Percentiles rank a stretch among this genome's conserved stretches.
Conservation (phyloP, 2,329 filamentous ascomycete genomes). For the Capronia americana region DNA sequence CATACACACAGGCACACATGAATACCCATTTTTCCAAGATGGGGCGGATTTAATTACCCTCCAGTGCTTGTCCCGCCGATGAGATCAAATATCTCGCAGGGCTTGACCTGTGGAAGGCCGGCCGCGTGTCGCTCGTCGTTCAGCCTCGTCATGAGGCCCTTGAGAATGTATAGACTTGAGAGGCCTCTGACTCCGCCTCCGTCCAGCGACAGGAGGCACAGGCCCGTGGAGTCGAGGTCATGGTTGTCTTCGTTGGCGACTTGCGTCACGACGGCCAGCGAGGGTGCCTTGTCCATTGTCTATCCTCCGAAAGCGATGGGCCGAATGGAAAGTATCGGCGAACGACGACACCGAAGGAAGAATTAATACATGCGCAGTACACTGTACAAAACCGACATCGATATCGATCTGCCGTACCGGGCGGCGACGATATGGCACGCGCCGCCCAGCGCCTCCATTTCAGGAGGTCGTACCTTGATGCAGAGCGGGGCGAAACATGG, state of each 20-base stretch:
- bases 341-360: too few relatives aligned
- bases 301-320: background rate
- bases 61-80: constrained; percentile 37
- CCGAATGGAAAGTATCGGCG: too few relatives aligned
- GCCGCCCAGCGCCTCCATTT: too few relatives aligned
- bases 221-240: constrained; percentile 24
- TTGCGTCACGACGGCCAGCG: background rate
- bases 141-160: constrained; percentile 29
- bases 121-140: constrained; percentile 18
- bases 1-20: too few relatives aligned
- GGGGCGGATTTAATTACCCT: constrained; percentile 28
- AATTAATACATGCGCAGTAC: too few relatives aligned
- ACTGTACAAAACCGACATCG: too few relatives aligned
- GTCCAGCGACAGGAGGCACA: constrained; percentile 34
- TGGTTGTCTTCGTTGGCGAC: constrained; percentile 1
- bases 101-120: constrained; percentile 22
- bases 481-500: too few relatives aligned
- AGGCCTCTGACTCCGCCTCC: constrained; percentile 34
- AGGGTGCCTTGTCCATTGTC: background rate
- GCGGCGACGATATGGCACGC: too few relatives aligned
- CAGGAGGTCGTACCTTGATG: too few relatives aligned
- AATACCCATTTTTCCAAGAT: too few relatives aligned
- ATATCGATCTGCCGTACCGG: too few relatives aligned
- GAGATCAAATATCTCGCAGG: constrained; percentile 35
- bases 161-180: constrained; percentile 32